These are phyloP conservation scores for Syzygium oleosum DNA, from an alignment of 345 rosid genomes.

Conservation along the genomic window DNA sequence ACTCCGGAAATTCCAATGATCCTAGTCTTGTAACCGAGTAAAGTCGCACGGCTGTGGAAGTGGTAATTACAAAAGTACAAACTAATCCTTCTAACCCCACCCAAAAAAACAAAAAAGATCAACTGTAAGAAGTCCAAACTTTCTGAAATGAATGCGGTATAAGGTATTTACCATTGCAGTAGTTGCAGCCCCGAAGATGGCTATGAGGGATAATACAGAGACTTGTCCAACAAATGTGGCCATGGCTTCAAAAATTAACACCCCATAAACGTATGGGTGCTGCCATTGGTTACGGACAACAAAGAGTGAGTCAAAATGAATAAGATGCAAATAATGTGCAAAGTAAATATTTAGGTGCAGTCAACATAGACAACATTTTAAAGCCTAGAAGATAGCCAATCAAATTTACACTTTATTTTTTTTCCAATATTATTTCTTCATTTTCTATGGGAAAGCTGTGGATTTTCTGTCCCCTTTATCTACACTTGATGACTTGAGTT, in stretches of 20 bases:
- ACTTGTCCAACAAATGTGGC: constrained; percentile 94
- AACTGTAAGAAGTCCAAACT: not conserved
- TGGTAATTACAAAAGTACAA: not conserved
- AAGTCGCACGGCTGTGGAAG: not conserved
- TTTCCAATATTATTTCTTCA: not conserved
- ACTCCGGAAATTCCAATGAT: not conserved
- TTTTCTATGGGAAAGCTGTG: not conserved
- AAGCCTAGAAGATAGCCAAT: not conserved
- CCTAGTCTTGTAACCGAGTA: not conserved
- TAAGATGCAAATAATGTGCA: not conserved
- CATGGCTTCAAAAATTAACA: constrained; percentile 87
- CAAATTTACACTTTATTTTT: not conserved
- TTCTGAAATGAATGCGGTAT: not conserved
- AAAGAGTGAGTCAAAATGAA: not conserved
- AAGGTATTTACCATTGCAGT: constrained; percentile 69
- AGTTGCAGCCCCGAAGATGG: constrained; percentile 91
- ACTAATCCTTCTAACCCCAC: not conserved
- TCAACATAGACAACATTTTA: not conserved
- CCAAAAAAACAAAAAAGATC: not conserved
- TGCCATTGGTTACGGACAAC: constrained; percentile 13
- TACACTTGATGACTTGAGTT: not conserved
- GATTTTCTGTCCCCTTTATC: not conserved
- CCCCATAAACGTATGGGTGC: constrained; percentile 89
- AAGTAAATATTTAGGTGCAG: not conserved
- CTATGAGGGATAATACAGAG: constrained; percentile 86